These are phyloP conservation scores for Acmispon strigosus DNA, from an alignment of 306 rosid genomes.

Conservation along the genomic window DNA sequence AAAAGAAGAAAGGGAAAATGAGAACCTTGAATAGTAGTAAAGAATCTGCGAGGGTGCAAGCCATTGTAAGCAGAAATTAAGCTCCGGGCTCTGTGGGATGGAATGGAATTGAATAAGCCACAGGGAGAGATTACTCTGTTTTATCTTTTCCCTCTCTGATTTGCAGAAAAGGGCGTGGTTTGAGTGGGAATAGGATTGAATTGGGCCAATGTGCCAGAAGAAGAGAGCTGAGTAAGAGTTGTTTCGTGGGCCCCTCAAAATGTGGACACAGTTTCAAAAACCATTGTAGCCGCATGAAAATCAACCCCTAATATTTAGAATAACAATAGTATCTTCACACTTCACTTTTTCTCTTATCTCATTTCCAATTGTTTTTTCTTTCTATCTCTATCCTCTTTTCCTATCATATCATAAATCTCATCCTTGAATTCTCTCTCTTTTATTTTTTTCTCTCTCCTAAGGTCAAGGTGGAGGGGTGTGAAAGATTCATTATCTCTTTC, in stretches of 20 bases:
- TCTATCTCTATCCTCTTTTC: no score
- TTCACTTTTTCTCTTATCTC: no score
- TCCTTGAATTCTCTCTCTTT: no score
- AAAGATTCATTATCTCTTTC: no score
- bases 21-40: conserved; percentile 49
- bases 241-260: conserved; percentile 11
- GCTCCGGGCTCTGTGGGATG: not conserved
- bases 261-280: conserved; percentile 15
- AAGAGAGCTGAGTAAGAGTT: not conserved
- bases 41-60: conserved; percentile 65
- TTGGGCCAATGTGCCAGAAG: not conserved
- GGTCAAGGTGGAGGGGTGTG: no score
- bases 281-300: conserved; percentile 1
- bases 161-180: not conserved
- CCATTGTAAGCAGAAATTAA: conserved; percentile 43
- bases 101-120: not conserved
- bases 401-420: no score
- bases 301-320: no score
- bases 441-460: no score
- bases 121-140: not conserved
- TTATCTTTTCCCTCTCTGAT: not conserved
- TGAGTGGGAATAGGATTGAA: not conserved
- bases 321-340: no score
- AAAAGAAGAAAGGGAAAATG: not conserved
- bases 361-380: no score